Evolutionary conservation across 1,284 basidiomycete species (phyloP).

Genomic region (Meripilus lineatus): DNA sequence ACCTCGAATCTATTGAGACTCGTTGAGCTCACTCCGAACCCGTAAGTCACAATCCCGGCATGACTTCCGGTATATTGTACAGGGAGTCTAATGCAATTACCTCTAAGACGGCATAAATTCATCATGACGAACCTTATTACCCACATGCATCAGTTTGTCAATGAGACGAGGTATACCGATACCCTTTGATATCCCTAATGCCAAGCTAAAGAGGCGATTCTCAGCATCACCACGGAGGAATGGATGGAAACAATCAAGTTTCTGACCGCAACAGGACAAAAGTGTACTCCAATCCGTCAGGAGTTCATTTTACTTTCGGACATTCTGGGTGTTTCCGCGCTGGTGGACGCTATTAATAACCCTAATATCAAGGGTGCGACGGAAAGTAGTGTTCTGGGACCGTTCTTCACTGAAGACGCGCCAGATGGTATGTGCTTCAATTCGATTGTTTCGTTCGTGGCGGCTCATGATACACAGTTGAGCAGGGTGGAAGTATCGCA

Average conservation of each 20-base stretch:
- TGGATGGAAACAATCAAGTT: constrained; percentile 81
- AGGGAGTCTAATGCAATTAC: background rate
- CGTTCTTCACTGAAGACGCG: constrained; percentile 82
- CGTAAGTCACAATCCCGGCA: constrained; percentile 26
- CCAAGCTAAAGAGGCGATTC: background rate
- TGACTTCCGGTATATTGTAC: background rate
- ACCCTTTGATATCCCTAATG: background rate
- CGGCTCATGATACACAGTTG: constrained; percentile 24
- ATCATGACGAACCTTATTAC: constrained; percentile 43
- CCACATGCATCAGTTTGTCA: constrained; percentile 53
- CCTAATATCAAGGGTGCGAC: constrained; percentile 62
- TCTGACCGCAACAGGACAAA: constrained; percentile 71
- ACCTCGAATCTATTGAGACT: constrained; percentile 51
- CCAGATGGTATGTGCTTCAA: constrained; percentile 49
- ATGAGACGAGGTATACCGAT: constrained; percentile 52
- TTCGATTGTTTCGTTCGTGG: background rate
- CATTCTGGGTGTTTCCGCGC: constrained; percentile 68
- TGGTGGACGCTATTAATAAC: constrained; percentile 79
- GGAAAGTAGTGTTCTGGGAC: constrained; percentile 76
- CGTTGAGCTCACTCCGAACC: constrained; percentile 37
- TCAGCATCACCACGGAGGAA: constrained; percentile 72
- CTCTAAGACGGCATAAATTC: constrained; percentile 26
- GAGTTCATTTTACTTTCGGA: constrained; percentile 85
- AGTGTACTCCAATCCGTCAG: constrained; percentile 67
- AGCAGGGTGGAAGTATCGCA: constrained; percentile 41